Base-by-base conservation (phyloP, 306 rosid genomes). In the Vachellia pachyceras region DNA sequence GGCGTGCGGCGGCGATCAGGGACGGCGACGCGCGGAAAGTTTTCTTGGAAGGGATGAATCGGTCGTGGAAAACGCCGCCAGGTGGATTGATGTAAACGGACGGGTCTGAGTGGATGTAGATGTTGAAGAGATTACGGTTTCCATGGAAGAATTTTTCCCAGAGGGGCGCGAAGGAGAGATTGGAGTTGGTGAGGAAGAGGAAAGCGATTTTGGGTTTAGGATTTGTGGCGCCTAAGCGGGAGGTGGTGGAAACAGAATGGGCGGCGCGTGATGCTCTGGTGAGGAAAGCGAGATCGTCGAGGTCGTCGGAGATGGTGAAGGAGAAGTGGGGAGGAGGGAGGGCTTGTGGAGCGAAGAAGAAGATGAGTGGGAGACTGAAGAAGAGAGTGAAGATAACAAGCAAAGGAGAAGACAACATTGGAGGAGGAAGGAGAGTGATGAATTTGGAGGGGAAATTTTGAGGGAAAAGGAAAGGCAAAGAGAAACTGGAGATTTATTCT, bases 41-140 rank as follows among this genome's bases (percentile, higher is more conserved):
- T 45, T 44, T 78, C 45, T 79, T 83, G 1, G 95, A 79, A 2
- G 70, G 58, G 66, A 91, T 79, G 87, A 91, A 87, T 65, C 87
- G 82, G 86, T 60, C 70, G 3, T 46, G 77, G 81, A 91, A 89
- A 10, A 86, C 87, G 25, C 90, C 91, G 39, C 88, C 88, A 8
- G 95, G 90, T n/a, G 83, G 68, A 8, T 45, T 17, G 36, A 91
- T 44, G 41, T 55, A 1, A 72, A 73, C 67, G 22, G 90, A 7
- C 0, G 93, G 93, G 76, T 91, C 93, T 7, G 93, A 88, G 79
- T 91, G 95, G 87, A 91, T 69, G 90, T 91, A 89, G 79, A 91
- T 77, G 57, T 89, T 91, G 87, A 12, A 89, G 18, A 88, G 89
- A 61, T 80, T 73, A 1, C 17, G 23, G 76, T 86, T 69, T 10